Evolutionary conservation across 352 stramenopile species (phyloP).

Genomic region (Albugo laibachii): DNA sequence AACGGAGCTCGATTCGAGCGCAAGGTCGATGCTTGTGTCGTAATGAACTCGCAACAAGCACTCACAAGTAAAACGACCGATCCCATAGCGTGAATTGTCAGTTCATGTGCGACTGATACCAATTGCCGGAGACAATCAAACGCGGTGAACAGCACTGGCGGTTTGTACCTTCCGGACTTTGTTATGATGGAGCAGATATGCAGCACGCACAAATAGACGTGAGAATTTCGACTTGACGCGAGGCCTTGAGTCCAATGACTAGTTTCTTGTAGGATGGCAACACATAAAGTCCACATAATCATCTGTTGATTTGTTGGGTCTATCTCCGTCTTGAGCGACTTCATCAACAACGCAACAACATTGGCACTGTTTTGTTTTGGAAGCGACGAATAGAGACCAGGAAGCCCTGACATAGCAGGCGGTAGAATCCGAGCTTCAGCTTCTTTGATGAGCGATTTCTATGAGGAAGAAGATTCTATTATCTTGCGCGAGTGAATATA

Average conservation of each 20-base stretch:
- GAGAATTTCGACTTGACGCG: constrained; percentile 62
- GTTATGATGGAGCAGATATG: constrained; percentile 66
- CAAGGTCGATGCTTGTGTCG: constrained; percentile 46
- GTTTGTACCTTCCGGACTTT: constrained; percentile 66
- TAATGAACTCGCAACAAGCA: constrained; percentile 73
- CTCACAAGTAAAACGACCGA: constrained; percentile 69
- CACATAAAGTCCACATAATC: constrained; percentile 74
- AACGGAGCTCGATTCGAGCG: constrained; percentile 51
- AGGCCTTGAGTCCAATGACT: constrained; percentile 62
- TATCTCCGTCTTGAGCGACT: constrained; percentile 55
- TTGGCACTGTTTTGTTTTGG: constrained; percentile 75
- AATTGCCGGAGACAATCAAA: constrained; percentile 74
- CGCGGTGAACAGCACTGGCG: constrained; percentile 64
- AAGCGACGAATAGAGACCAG: constrained; percentile 54
- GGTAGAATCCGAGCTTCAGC: constrained; percentile 46
- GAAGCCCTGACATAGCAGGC: constrained; percentile 37
- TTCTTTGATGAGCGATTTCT: constrained; percentile 59
- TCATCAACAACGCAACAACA: constrained; percentile 63
- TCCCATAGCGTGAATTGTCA: constrained; percentile 54
- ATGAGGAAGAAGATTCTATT: not conserved
- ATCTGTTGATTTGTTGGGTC: constrained; percentile 80
- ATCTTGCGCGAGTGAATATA: not conserved
- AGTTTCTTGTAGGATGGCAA: constrained; percentile 75
- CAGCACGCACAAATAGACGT: constrained; percentile 71
- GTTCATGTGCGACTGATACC: constrained; percentile 49